These are phyloP conservation scores for Helminthosporium solani DNA, from an alignment of 2,329 filamentous ascomycete species.

Conservation along the genomic window DNA sequence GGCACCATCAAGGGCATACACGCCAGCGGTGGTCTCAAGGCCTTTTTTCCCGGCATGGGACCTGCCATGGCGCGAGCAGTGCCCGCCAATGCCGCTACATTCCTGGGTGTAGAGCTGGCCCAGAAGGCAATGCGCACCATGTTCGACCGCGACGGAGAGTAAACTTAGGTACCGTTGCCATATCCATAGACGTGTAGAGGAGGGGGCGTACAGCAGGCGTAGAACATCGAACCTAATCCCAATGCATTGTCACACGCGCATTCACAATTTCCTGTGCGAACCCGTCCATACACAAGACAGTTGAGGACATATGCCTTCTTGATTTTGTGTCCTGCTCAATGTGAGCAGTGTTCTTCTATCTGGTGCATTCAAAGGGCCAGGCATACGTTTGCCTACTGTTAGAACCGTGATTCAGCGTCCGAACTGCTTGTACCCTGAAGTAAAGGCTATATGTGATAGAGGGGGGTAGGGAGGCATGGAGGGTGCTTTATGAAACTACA, in stretches of 20 bases:
- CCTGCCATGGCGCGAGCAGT: conserved; percentile 90
- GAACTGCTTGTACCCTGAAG: not conserved
- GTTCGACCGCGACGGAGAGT: conserved; percentile 54
- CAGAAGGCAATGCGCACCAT: conserved; percentile 79
- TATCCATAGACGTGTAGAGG: not conserved
- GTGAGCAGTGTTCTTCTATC: conserved; percentile 22
- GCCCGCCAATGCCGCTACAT: conserved; percentile 94
- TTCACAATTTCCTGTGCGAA: not conserved
- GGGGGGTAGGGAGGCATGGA: conserved; percentile 23
- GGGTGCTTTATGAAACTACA: conserved; percentile 19
- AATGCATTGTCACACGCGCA: too few species aligned
- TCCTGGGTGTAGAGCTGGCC: conserved; percentile 80
- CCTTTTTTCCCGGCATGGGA: conserved; percentile 96
- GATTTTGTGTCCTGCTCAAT: conserved; percentile 19
- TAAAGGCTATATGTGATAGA: conserved; percentile 11
- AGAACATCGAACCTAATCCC: too few species aligned
- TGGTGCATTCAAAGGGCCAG: too few species aligned
- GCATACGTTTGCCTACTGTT: too few species aligned
- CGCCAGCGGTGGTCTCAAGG: conserved; percentile 75
- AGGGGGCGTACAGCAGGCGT: too few species aligned
- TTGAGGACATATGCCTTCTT: not conserved
- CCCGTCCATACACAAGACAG: not conserved
- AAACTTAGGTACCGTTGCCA: conserved; percentile 1
- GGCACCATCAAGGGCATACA: conserved; percentile 83
- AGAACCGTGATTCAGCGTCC: too few species aligned